Evolutionary conservation across 371 early-diverging fungal genomes (phyloP), one percentile per base, ranked within the genome.

Genomic region (Globomyces sp.): DNA sequence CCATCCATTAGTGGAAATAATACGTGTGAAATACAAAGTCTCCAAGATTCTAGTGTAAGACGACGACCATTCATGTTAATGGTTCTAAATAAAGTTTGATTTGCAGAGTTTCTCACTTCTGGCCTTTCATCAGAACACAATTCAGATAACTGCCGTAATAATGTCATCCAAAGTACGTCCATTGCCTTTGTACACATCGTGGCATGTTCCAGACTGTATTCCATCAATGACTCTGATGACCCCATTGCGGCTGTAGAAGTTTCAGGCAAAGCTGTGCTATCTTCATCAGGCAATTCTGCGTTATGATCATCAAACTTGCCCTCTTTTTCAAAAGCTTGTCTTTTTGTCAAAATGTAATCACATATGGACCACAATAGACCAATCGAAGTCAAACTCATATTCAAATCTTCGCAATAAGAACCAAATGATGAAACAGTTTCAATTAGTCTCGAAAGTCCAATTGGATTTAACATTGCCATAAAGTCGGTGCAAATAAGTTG

Each of bases 401-500:
- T 99, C 68, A 98, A 76, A 73, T 99, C 99, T 50, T 92, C 93
- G 9, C 79, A 80, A 71, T 93, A 92, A 52, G 84, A 79, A 1
- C 92, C 93, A 81, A 93, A 98, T 9, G 84, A 79, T 0, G 87
- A 90, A 34, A 97, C 69, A 0, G 92, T 88, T 39, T 89, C 85
- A 63, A 96, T 91, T 70, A 94, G 94, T 49, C 87, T 85, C 10
- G 86, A 82, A 37, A 98, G 73, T 62, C 90, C 87, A 6, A 78
- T 78, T 1, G 93, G 90, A 11, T 85, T 81, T 70, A 98, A 75
- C 2, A 89, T 79, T 1, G 91, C 82, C 41, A 99, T 67, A 67
- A 96, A 96, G 71, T 99, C 98, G 2, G 93, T 90, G 74, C 96
- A 96, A n/a, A 99, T 92, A 37, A 98, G 75, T 74, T 98, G 96